phyloP scores from a whole-genome alignment of 2,329 filamentous ascomycete species.

The Biscogniauxia sp. region DNA sequence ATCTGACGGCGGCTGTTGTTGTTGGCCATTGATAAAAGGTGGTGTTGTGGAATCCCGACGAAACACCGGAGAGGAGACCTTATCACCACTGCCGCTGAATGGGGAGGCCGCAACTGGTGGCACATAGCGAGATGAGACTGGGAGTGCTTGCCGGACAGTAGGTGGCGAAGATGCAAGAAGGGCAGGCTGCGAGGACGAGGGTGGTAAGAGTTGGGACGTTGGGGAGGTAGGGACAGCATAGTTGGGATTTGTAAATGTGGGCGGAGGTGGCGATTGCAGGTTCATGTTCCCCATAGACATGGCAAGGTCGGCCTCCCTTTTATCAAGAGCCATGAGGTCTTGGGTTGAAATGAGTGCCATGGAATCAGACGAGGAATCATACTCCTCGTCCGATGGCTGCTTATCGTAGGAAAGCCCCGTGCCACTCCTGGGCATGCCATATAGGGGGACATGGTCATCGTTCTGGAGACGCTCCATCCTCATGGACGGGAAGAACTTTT shows the following conservation, averaged over 20 bases:
- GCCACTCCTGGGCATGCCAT: slow-evolving; percentile 18
- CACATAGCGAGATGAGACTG: slow-evolving; percentile 38
- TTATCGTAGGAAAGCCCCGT: slow-evolving; percentile 35
- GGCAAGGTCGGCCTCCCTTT: slow-evolving; percentile 39
- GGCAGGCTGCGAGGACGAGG: slow-evolving; percentile 34
- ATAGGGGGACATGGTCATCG: slow-evolving; percentile 26
- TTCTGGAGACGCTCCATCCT: slow-evolving; percentile 38
- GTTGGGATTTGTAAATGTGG: slow-evolving; percentile 22
- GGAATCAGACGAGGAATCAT: slow-evolving; percentile 30
- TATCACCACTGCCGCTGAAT: slow-evolving; percentile 26
- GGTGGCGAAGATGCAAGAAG: slow-evolving; percentile 36
- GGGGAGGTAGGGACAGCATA: slow-evolving; percentile 38
- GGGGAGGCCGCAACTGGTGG: slow-evolving; percentile 36
- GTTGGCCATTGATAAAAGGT: slow-evolving; percentile 22
- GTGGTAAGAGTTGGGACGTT: slow-evolving; percentile 33
- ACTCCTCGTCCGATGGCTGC: slow-evolving; percentile 38
- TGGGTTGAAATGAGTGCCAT: slow-evolving; percentile 53
- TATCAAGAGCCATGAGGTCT: slow-evolving; percentile 50
- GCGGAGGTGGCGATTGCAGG: slow-evolving; percentile 33
- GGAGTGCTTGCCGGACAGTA: background rate
- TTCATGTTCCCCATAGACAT: slow-evolving; percentile 42
- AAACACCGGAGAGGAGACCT: slow-evolving; percentile 29
- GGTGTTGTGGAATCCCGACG: slow-evolving; percentile 27
- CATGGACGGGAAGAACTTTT: slow-evolving; percentile 41
- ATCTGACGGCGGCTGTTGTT: slow-evolving; percentile 6